These are phyloP conservation scores for Mycena albidolilacea DNA, from an alignment of 768 basidiomycete genomes.

Conservation along the genomic window DNA sequence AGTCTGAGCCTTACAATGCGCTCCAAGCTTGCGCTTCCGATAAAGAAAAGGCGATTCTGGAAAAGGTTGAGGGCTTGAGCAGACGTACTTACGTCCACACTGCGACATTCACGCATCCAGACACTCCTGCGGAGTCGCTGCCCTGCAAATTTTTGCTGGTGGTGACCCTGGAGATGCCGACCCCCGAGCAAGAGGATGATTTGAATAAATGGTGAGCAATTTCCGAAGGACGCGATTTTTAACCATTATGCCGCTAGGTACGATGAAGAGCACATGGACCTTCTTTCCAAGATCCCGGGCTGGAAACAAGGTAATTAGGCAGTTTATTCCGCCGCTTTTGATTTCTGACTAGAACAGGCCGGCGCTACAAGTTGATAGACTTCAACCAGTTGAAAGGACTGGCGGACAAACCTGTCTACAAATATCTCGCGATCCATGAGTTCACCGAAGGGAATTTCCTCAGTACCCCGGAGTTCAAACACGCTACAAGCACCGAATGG, in stretches of 20 bases:
- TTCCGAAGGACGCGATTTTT: neutral
- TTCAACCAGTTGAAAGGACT: slow-evolving; percentile 35
- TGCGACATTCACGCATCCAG: slow-evolving; percentile 36
- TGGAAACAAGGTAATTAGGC: slow-evolving; percentile 43
- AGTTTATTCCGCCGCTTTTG: neutral
- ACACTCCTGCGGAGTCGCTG: slow-evolving; percentile 28
- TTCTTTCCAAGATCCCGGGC: slow-evolving; percentile 48
- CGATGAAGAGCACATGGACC: slow-evolving; percentile 52
- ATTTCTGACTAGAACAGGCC: slow-evolving; percentile 40
- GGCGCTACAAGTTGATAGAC: slow-evolving; percentile 48
- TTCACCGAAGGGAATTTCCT: slow-evolving; percentile 42
- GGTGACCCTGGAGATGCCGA: slow-evolving; percentile 41
- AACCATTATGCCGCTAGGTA: slow-evolving; percentile 39
- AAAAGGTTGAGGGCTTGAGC: slow-evolving; percentile 44
- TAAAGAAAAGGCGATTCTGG: slow-evolving; percentile 45
- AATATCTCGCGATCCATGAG: slow-evolving; percentile 54
- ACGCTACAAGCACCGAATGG: slow-evolving; percentile 46
- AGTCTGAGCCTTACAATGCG: slow-evolving; percentile 46
- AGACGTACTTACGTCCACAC: slow-evolving; percentile 46
- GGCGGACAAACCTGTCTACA: slow-evolving; percentile 39
- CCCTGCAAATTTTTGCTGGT: slow-evolving; percentile 45
- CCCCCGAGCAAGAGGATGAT: slow-evolving; percentile 46
- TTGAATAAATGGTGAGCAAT: slow-evolving; percentile 49
- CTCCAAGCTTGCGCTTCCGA: slow-evolving; percentile 44
- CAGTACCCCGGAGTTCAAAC: slow-evolving; percentile 44